A percentile compares a stretch with the other conserved stretches of the same genome.
Conservation (phyloP, 2,329 filamentous ascomycete genomes). For the Trichoderma oligosporum region DNA sequence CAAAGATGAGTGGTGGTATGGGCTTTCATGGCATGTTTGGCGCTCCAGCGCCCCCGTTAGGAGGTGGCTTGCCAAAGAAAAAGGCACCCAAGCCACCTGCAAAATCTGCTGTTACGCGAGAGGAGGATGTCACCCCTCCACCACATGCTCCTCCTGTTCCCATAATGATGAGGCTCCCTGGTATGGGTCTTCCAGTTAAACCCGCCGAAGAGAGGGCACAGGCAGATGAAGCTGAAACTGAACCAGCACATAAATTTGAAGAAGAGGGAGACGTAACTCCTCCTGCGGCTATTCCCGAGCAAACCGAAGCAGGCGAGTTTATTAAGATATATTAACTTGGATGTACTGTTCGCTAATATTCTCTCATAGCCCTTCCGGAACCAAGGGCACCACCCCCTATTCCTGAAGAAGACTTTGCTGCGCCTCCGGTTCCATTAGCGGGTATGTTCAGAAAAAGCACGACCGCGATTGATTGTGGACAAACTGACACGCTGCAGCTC, state of each 20-base stretch:
- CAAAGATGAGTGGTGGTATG: conserved; percentile 97
- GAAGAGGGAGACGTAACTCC: conserved; percentile 31
- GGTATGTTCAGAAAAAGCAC: conserved; percentile 45
- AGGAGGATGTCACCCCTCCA: conserved; percentile 43
- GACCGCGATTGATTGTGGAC: neutral
- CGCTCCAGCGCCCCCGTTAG: conserved; percentile 62
- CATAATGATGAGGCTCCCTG: conserved; percentile 64
- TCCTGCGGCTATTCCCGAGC: conserved; percentile 31
- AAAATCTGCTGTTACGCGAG: conserved; percentile 40
- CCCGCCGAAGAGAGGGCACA: conserved; percentile 40
- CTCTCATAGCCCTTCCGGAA: conserved; percentile 33
- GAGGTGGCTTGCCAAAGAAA: conserved; percentile 47
- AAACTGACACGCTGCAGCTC: conserved; percentile 4
- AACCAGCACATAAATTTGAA: conserved; percentile 22
- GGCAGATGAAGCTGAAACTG: conserved; percentile 33
- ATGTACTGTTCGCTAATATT: conserved; percentile 24
- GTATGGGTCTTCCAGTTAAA: conserved; percentile 49
- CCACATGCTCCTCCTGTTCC: conserved; percentile 51
- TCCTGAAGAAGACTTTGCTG: conserved; percentile 50
- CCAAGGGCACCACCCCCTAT: conserved; percentile 40
- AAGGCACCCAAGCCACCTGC: conserved; percentile 46
- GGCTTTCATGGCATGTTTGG: conserved; percentile 95
- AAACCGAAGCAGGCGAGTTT: conserved; percentile 24
- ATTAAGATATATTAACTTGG: neutral
- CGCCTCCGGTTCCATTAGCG: conserved; percentile 57